These are phyloP conservation scores for Epicoccum sorghinum DNA, from an alignment of 2,329 filamentous ascomycete genomes.

Conservation along the genomic window DNA sequence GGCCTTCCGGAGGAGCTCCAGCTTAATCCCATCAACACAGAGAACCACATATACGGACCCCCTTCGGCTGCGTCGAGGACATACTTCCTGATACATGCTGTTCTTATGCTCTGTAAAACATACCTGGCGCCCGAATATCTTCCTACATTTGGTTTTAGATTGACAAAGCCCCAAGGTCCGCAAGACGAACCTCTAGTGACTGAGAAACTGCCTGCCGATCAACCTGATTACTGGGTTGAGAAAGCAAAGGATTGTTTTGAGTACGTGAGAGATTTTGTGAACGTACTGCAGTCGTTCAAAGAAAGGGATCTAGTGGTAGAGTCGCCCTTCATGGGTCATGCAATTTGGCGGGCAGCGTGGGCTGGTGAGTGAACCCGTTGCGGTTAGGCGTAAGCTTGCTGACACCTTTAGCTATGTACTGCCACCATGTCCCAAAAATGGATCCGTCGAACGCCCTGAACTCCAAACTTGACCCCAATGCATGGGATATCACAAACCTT, in stretches of 20 bases:
- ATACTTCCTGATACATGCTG: slow-evolving; percentile 71
- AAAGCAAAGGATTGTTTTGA: slow-evolving; percentile 68
- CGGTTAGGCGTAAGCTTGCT: background rate
- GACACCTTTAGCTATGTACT: slow-evolving; percentile 61
- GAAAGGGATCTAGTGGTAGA: slow-evolving; percentile 67
- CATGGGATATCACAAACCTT: slow-evolving; percentile 24
- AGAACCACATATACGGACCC: slow-evolving; percentile 65
- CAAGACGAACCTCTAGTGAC: slow-evolving; percentile 65
- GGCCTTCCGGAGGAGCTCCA: slow-evolving; percentile 63
- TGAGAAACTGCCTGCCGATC: slow-evolving; percentile 42
- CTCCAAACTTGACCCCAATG: slow-evolving; percentile 21
- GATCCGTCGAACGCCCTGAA: slow-evolving; percentile 63
- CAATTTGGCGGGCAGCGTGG: slow-evolving; percentile 70
- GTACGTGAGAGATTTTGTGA: slow-evolving; percentile 67
- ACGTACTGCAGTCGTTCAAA: slow-evolving; percentile 67
- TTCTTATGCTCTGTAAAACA: slow-evolving; percentile 69
- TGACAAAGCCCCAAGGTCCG: slow-evolving; percentile 60
- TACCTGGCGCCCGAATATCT: slow-evolving; percentile 73
- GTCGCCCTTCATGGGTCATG: slow-evolving; percentile 71
- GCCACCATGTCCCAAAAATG: slow-evolving; percentile 71
- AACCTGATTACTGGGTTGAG: slow-evolving; percentile 63
- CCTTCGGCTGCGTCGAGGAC: slow-evolving; percentile 63
- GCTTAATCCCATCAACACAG: slow-evolving; percentile 66
- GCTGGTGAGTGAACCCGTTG: slow-evolving; percentile 50
- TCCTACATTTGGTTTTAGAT: slow-evolving; percentile 65